These are phyloP conservation scores for Paraconiothyrium sp. DNA, from an alignment of 2,329 filamentous ascomycete genomes.

Conservation along the genomic window DNA sequence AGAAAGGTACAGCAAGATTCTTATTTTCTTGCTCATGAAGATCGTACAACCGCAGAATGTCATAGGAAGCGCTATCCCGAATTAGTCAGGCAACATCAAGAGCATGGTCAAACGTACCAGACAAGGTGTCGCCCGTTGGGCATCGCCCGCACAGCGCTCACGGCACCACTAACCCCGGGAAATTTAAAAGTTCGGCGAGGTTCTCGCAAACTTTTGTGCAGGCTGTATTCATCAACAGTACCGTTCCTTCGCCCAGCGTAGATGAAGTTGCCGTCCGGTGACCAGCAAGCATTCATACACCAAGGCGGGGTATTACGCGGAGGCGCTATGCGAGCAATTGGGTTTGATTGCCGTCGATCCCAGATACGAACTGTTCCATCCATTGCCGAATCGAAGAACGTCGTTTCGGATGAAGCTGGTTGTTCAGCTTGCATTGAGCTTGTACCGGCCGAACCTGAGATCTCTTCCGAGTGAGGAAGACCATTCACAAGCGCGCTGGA, in stretches of 20 bases:
- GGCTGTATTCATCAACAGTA: slow-evolving; percentile 91
- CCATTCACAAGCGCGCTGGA: slow-evolving; percentile 53
- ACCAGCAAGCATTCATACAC: slow-evolving; percentile 99
- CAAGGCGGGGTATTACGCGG: slow-evolving; percentile 84
- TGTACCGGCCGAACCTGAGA: slow-evolving; percentile 30
- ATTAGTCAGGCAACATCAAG: neutral
- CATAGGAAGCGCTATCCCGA: slow-evolving; percentile 77
- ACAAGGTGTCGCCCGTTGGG: slow-evolving; percentile 90
- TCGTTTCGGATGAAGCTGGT: slow-evolving; percentile 71
- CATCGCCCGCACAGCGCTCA: slow-evolving; percentile 90
- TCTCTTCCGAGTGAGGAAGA: slow-evolving; percentile 62
- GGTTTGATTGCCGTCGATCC: slow-evolving; percentile 81
- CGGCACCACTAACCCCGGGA: slow-evolving; percentile 85
- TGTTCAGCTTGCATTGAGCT: slow-evolving; percentile 49
- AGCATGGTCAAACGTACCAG: slow-evolving; percentile 65
- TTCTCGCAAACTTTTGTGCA: slow-evolving; percentile 80
- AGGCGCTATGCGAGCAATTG: slow-evolving; percentile 81
- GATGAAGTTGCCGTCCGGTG: slow-evolving; percentile 91
- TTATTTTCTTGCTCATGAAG: slow-evolving; percentile 71
- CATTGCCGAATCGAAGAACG: slow-evolving; percentile 87
- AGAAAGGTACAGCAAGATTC: slow-evolving; percentile 85
- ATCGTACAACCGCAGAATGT: slow-evolving; percentile 94
- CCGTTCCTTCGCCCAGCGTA: slow-evolving; percentile 91
- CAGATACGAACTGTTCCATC: slow-evolving; percentile 92
- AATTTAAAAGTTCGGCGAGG: slow-evolving; percentile 86